Percentiles rank a stretch among this genome's conserved stretches.
Evolutionary conservation across 768 basidiomycete species (phyloP).

Genomic region (Termitomyces sp.): DNA sequence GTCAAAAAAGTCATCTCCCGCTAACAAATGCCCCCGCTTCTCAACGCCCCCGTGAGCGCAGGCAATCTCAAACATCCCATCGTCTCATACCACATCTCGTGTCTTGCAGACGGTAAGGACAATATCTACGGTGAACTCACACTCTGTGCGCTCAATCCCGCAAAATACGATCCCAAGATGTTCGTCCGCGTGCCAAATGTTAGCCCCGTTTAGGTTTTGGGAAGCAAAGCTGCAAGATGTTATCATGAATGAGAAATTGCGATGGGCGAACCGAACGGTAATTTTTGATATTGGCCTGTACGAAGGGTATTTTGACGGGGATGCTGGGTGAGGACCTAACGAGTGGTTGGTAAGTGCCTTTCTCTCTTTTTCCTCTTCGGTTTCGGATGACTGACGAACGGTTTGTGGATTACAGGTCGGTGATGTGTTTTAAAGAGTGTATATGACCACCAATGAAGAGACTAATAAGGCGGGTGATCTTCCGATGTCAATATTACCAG

Average conservation of each 20-base stretch:
- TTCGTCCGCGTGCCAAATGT: conserved; percentile 50
- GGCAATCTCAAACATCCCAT: conserved; percentile 53
- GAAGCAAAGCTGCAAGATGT: conserved; percentile 52
- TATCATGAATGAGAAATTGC: conserved; percentile 43
- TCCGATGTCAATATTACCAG: no score
- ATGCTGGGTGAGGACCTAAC: conserved; percentile 43
- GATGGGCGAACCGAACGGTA: conserved; percentile 48
- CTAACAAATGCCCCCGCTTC: conserved; percentile 51
- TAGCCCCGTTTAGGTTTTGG: conserved; percentile 46
- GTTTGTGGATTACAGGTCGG: conserved; percentile 26
- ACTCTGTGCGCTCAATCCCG: conserved; percentile 57
- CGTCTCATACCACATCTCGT: conserved; percentile 65
- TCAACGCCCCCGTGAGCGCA: conserved; percentile 51
- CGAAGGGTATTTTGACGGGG: conserved; percentile 58
- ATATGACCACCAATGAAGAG: conserved; percentile 34
- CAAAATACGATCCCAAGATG: conserved; percentile 47
- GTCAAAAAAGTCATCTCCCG: conserved; percentile 46
- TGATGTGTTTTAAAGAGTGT: conserved; percentile 41
- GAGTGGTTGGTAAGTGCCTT: conserved; percentile 43
- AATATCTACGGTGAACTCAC: conserved; percentile 57
- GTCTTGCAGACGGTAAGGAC: conserved; percentile 41
- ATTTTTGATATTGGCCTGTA: conserved; percentile 55
- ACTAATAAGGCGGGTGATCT: no score
- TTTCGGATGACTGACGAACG: background rate
- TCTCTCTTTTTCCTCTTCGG: background rate